Evolutionary conservation across 768 basidiomycete genomes (phyloP).

Genomic region (Pulveroboletus sp.): DNA sequence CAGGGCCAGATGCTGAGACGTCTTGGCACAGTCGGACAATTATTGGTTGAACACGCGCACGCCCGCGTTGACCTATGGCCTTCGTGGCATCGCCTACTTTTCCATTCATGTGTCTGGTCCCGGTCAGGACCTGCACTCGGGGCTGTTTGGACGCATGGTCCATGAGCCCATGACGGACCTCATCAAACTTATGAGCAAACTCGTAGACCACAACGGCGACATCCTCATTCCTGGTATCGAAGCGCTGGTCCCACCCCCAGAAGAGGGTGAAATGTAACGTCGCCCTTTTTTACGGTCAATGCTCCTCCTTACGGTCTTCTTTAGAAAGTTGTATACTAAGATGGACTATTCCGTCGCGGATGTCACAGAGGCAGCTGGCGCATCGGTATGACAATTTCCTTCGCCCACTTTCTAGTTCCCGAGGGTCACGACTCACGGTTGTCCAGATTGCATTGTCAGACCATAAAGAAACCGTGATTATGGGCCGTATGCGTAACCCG

Average conservation of each 20-base stretch:
- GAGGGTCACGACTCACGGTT: not conserved
- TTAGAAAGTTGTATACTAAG: slow-evolving; percentile 64
- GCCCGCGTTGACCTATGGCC: slow-evolving; percentile 81
- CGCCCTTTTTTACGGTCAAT: not conserved
- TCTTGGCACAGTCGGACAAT: slow-evolving; percentile 68
- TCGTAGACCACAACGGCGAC: slow-evolving; percentile 74
- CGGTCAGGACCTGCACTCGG: slow-evolving; percentile 85
- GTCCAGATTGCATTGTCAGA: slow-evolving; percentile 60
- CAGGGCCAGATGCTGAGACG: not conserved
- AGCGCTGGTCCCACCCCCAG: slow-evolving; percentile 74
- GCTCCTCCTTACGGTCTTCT: not conserved
- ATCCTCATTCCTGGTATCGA: slow-evolving; percentile 90
- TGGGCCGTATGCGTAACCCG: slow-evolving; percentile 92
- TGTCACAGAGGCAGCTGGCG: slow-evolving; percentile 76
- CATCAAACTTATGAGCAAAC: slow-evolving; percentile 76
- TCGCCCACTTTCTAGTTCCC: not conserved
- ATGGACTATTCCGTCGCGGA: slow-evolving; percentile 75
- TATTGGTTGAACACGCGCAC: slow-evolving; percentile 90
- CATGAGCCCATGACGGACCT: slow-evolving; percentile 96
- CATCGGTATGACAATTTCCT: slow-evolving; percentile 26
- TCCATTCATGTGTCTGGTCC: slow-evolving; percentile 81
- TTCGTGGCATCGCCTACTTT: slow-evolving; percentile 88
- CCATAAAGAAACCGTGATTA: slow-evolving; percentile 77
- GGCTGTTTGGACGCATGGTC: slow-evolving; percentile 77
- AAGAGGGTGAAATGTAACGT: slow-evolving; percentile 66